Evolutionary conservation across 225 moss, liverwort and hornwort genomes (phyloP).

Genomic region (Antitrichia curtipendula): DNA sequence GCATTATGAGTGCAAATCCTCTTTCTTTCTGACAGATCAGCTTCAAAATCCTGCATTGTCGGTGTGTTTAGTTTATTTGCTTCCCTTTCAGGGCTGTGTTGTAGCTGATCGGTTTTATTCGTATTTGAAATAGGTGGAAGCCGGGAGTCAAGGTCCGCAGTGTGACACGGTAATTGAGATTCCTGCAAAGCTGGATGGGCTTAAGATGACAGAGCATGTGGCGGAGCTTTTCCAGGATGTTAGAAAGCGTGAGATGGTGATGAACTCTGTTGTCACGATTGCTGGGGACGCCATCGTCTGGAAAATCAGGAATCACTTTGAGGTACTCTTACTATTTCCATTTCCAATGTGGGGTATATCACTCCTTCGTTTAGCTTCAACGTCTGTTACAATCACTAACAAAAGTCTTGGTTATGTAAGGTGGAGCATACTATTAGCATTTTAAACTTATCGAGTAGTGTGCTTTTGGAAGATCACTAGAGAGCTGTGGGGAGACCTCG

Average conservation of each 20-base stretch:
- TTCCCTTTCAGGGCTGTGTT: neutral
- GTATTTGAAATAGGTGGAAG: constrained; percentile 36
- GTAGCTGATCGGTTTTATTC: neutral
- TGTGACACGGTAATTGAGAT: constrained; percentile 54
- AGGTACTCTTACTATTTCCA: constrained; percentile 24
- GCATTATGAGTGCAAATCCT: neutral
- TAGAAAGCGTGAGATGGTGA: constrained; percentile 78
- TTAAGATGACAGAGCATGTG: constrained; percentile 77
- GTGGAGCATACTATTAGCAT: neutral
- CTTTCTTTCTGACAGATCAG: neutral
- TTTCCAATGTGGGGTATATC: neutral
- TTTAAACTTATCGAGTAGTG: too few species aligned
- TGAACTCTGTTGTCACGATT: constrained; percentile 75
- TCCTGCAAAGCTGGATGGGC: constrained; percentile 78
- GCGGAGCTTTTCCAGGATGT: constrained; percentile 83
- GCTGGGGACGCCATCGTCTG: constrained; percentile 71
- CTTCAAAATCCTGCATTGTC: neutral
- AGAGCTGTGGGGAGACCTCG: neutral
- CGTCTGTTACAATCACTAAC: too few species aligned
- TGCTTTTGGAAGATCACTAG: neutral
- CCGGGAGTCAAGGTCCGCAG: constrained; percentile 57
- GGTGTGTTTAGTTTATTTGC: neutral
- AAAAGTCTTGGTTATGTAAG: neutral
- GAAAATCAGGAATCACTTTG: constrained; percentile 81
- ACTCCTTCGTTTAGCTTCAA: neutral